Evolutionary conservation across 306 rosid species (phyloP).

Genomic region (Vigna mungo): DNA sequence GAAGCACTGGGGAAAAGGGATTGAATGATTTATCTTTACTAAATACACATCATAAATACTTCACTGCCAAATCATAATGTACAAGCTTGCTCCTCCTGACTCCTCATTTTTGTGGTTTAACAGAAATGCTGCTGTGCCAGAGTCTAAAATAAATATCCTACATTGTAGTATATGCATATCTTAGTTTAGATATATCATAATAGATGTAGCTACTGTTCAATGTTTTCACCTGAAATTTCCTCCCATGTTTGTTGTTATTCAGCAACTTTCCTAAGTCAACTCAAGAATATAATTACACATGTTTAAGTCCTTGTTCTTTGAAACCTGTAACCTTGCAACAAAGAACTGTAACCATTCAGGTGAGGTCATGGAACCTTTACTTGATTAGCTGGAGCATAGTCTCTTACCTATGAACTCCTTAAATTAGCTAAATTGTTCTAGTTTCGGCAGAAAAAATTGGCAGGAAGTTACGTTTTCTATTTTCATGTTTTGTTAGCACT

Average conservation of each 20-base stretch:
- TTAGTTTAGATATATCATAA: background rate
- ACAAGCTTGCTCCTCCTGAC: background rate
- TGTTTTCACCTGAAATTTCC: background rate
- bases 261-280: conserved; percentile 10
- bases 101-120: background rate
- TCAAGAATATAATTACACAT: background rate
- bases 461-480: background rate
- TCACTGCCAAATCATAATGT: background rate
- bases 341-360: too few species aligned
- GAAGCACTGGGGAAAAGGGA: background rate
- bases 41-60: background rate
- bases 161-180: background rate
- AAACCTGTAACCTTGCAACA: too few species aligned
- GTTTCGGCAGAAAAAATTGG: background rate
- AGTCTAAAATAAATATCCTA: background rate
- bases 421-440: conserved; percentile 7
- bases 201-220: background rate
- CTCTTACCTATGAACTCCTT: background rate
- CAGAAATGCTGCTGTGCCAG: background rate
- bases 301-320: background rate
- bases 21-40: conserved; percentile 4
- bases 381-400: background rate
- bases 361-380: background rate
- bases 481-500: background rate
- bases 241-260: conserved; percentile 13